Base-by-base conservation (phyloP, 2,329 filamentous ascomycete species). In the Pestalotiopsis fici region DNA sequence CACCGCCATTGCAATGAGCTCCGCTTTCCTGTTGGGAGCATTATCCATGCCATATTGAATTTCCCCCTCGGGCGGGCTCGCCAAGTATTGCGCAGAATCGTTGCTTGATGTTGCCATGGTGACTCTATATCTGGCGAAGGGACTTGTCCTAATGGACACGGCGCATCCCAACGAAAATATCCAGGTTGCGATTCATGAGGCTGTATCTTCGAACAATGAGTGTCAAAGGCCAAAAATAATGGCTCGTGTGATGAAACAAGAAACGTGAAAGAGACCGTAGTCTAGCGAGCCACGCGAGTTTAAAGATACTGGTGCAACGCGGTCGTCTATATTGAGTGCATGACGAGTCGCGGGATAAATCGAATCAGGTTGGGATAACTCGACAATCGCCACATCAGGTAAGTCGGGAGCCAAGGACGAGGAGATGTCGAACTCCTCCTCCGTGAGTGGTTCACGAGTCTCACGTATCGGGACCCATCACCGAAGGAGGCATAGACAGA, bases 1-100 rank as follows among this genome's bases (percentile, higher is more conserved):
- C n/a, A 65, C 62, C 12, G 21, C 50, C 62, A 65, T 65, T 12
- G 62, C 62, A 21, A 65, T 65, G 18, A 65, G 50, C 28, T 65
- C 23, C 11, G 27, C 23, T 35, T 23, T 27, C 47, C 62, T 35
- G n/a, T 15, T 47, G 3, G 60, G 60, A 6, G n/a, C 60, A 31
- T 43, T 31, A 13, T 43, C 35, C 60, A 63, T 63, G 23, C 60
- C 60, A 28, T 63, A 50, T 27, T 23, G 60, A 23, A 63, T 18
- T 35, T 63, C 18, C n/a, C 60, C 60, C 12, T 15, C 13, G 6
- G 60, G 60, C 27, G 39, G 35, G 28, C 23, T 27, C 25, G 13
- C 39, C 39, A 63, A 6, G 23, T 63, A 63, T 9, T 25, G 55
- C 21, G 23, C 47, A 6, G 47, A 54, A 13, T 23, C 21, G 23